Evolutionary conservation across 1,284 basidiomycete species (phyloP).

Genomic region (Omphalotus olearius): DNA sequence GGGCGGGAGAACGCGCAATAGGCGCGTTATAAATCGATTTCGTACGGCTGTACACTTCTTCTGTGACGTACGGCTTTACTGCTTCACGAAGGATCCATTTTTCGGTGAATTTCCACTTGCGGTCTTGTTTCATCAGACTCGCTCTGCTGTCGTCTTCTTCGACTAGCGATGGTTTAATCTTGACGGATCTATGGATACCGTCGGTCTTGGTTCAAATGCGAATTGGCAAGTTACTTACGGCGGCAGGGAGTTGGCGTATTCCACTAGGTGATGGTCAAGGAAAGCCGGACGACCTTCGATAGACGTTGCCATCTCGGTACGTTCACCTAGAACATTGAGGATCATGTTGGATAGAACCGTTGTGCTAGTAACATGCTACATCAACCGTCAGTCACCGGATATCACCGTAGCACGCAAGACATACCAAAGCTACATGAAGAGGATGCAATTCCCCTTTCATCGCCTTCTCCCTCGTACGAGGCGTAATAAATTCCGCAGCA

Average conservation of each 20-base stretch:
- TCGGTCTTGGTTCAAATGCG: too few relatives aligned
- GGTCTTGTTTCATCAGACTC: background rate
- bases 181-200: too few relatives aligned
- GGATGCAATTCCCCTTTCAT: slow-evolving; percentile 13
- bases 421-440: slow-evolving; percentile 3
- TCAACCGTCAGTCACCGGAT: too few relatives aligned
- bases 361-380: slow-evolving; percentile 15
- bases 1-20: slow-evolving; percentile 6
- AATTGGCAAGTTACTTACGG: too few relatives aligned
- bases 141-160: background rate
- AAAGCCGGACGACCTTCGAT: slow-evolving; percentile 19
- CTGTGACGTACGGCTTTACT: slow-evolving; percentile 17
- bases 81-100: slow-evolving; percentile 20
- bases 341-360: slow-evolving; percentile 15
- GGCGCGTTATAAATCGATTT: slow-evolving; percentile 18
- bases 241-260: slow-evolving; percentile 17
- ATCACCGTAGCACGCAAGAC: background rate
- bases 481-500: too few relatives aligned
- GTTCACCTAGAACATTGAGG: slow-evolving; percentile 17
- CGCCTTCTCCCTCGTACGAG: slow-evolving; percentile 8
- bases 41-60: slow-evolving; percentile 16
- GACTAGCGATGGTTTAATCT: too few relatives aligned
- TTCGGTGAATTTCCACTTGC: slow-evolving; percentile 17
- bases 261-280: slow-evolving; percentile 18
- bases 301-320: slow-evolving; percentile 18